These are phyloP conservation scores for Bipolaris cookei DNA, from an alignment of 2,329 filamentous ascomycete genomes.

Conservation along the genomic window DNA sequence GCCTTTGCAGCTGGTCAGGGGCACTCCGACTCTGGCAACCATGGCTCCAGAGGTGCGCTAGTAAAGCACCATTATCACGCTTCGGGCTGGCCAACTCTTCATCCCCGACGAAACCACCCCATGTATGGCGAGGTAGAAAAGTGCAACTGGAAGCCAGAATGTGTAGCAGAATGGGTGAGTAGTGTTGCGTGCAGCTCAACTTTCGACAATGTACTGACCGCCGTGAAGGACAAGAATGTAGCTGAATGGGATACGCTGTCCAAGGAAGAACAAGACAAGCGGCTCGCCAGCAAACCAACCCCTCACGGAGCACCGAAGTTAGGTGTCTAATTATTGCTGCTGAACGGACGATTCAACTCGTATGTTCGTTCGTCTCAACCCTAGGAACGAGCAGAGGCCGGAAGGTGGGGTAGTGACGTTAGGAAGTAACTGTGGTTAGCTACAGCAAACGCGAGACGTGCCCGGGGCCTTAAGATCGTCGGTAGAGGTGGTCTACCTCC, in stretches of 20 bases:
- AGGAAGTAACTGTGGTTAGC: background rate
- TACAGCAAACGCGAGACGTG: background rate
- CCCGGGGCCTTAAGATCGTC: background rate
- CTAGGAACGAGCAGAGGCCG: background rate
- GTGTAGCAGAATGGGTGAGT: constrained; percentile 65
- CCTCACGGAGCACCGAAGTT: background rate
- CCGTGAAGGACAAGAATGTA: constrained; percentile 61
- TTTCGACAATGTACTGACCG: constrained; percentile 10
- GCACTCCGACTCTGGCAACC: constrained; percentile 74
- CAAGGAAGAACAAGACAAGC: constrained; percentile 64
- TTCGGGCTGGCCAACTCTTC: constrained; percentile 71
- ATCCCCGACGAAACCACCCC: constrained; percentile 71
- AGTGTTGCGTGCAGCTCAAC: background rate
- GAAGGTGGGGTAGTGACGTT: background rate
- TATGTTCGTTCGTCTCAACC: background rate
- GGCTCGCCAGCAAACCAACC: constrained; percentile 49
- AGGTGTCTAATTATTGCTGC: background rate
- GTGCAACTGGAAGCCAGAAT: constrained; percentile 72
- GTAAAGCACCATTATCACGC: constrained; percentile 79
- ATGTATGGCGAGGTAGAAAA: constrained; percentile 73
- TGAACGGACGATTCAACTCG: background rate
- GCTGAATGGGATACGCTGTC: constrained; percentile 65
- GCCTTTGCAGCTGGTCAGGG: constrained; percentile 76
- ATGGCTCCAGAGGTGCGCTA: constrained; percentile 68
- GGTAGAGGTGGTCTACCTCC: background rate